Evolutionary conservation across 2,329 filamentous ascomycete genomes (phyloP), one percentile per base, ranked within the genome.

Genomic region (Monascus ruber): DNA sequence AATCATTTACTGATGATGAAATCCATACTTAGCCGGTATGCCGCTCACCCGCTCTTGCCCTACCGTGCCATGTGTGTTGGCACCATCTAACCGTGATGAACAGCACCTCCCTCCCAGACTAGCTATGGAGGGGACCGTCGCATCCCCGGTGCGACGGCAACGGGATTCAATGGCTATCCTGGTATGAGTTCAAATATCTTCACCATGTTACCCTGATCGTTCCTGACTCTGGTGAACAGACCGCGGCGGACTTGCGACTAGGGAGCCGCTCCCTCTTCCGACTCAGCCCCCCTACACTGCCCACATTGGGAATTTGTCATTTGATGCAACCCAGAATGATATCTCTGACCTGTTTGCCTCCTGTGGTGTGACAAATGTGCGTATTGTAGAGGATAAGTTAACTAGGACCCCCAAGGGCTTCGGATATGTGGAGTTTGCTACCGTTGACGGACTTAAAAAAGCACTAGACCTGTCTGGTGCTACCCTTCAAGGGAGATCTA

Each of bases 381-480:
- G 91, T 55, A 87, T 98, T 54, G 94, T 98, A 47, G 89, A 95
- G 70, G 93, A 98, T 66, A 91, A 89, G 59, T 74, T 94, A 62
- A 83, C 91, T 59, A 79, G 83, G 64, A 87, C 88, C 58, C 91
- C 91, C 49, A 98, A 98, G 72, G 91, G 91, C 36, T 98, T 98
- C 56, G 91, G 89, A 45, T 98, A 98, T 62, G 89, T 94, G 49
- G 91, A 98, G 64, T 98, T 98, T 56, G 79, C 74, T 49, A 81
- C 79, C 37, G 69, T 91, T 34, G 89, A 96, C 36, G 89, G 89
- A 43, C 71, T 98, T 56, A 93, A 94, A 72, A 83, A 87, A 66
- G 91, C 91, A 41, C 75, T 98, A 47, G 77, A 79, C 42, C 75
- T 91, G 47, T 88, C 88, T 55, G 85, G 86, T 53, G 73, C 78